These are phyloP conservation scores for Penicillium fuscoglaucum DNA, from an alignment of 2,329 filamentous ascomycete genomes.

Conservation along the genomic window DNA sequence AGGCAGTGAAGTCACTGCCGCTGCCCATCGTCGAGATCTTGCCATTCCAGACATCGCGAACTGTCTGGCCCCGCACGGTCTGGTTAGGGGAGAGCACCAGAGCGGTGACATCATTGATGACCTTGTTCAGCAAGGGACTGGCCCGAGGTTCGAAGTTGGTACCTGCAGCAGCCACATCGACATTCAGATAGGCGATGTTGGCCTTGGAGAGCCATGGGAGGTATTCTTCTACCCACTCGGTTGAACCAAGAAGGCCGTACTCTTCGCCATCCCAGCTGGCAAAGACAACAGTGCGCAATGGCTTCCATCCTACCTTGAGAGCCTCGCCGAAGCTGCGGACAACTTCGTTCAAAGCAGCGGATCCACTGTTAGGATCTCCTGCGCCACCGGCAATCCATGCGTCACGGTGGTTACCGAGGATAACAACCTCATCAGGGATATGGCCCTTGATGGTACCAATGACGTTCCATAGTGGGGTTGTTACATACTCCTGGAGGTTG, in stretches of 20 bases:
- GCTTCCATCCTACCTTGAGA: slow-evolving; percentile 73
- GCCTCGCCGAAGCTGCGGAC: slow-evolving; percentile 73
- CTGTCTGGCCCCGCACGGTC: slow-evolving; percentile 66
- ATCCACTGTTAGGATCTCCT: slow-evolving; percentile 79
- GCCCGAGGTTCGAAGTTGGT: slow-evolving; percentile 64
- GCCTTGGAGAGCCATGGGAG: slow-evolving; percentile 73
- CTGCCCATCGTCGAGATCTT: slow-evolving; percentile 66
- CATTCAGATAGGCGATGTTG: slow-evolving; percentile 80
- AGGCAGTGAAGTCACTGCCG: slow-evolving; percentile 73
- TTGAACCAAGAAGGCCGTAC: slow-evolving; percentile 81
- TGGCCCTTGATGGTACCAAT: slow-evolving; percentile 91
- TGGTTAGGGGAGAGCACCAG: slow-evolving; percentile 73
- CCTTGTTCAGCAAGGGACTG: slow-evolving; percentile 72
- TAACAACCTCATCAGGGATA: slow-evolving; percentile 77
- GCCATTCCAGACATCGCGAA: slow-evolving; percentile 67
- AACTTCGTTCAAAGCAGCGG: slow-evolving; percentile 75
- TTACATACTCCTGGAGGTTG: slow-evolving; percentile 80
- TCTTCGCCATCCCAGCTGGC: slow-evolving; percentile 84
- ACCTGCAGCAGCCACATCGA: slow-evolving; percentile 72
- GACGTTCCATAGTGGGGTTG: slow-evolving; percentile 83
- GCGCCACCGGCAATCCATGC: slow-evolving; percentile 87
- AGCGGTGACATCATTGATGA: slow-evolving; percentile 66
- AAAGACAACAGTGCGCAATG: slow-evolving; percentile 86
- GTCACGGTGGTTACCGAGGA: slow-evolving; percentile 90
- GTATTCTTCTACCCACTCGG: slow-evolving; percentile 91